Evolutionary conservation across 2,329 filamentous ascomycete species (phyloP), one percentile per base, ranked within the genome.

Genomic region (Xylariaceae sp.): DNA sequence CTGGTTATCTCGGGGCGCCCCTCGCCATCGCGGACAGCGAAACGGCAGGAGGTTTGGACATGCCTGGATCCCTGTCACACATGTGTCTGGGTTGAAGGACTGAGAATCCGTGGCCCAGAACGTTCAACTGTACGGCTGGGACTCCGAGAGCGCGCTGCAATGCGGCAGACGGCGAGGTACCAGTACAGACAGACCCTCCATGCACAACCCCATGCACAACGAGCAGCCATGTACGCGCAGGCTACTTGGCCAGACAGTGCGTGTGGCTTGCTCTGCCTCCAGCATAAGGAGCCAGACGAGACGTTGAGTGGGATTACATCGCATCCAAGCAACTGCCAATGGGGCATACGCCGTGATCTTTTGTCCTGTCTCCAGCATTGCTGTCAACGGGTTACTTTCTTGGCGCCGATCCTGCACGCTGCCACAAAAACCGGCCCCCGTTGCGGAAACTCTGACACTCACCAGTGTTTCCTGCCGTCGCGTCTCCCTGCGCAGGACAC

Each of bases 401-500:
- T 53, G 50, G 50, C 50, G 39, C 43, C 41, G 43, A 52, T 53
- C 51, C 49, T 51, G 51, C 50, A 43, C 29, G 37, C 41, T 41
- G 47, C 44, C 47, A 51, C 43, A 42, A 48, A 45, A 49, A 7
- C 13, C 26, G 9, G 26, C 26, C 6, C 30, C 22, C 22, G 22
- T 26, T 26, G 37, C 48, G 48, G 48, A 40, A 52, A 47, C 43
- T 50, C 41, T 34, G 46, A 41, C 22, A n/a, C n/a, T n/a, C n/a
- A 26, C 44, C 37, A 34, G 36, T 37, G 47, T 50, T 45, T 47
- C 45, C 42, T 47, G 45, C 43, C 34, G 45, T 41, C 41, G 41
- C 30, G 50, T 53, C 48, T 51, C 50, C 48, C n/a, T 35, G 34
- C 18, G 18, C 19, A 22, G 18, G 22, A 35, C 22, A 35, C 18